phyloP scores from a whole-genome alignment of 352 stramenopile species.

The Phytopythium aichiense region DNA sequence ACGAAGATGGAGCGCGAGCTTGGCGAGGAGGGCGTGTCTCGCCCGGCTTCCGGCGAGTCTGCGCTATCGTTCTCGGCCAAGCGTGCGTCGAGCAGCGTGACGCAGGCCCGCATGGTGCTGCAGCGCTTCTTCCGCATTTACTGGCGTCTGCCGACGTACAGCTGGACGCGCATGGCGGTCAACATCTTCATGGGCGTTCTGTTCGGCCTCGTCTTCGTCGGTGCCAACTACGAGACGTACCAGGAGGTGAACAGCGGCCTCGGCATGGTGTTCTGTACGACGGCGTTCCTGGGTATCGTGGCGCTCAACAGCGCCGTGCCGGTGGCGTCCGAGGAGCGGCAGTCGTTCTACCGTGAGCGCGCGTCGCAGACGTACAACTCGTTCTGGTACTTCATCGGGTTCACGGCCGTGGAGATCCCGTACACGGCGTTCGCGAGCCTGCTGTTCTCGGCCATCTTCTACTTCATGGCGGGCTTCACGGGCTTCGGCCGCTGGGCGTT shows the following conservation, averaged over 20 bases:
- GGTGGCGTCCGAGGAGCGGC: conserved; percentile 66
- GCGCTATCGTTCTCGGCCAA: conserved; percentile 29
- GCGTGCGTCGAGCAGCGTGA: conserved; percentile 17
- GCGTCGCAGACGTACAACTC: conserved; percentile 86
- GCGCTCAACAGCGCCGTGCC: conserved; percentile 64
- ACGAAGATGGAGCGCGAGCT: conserved; percentile 19
- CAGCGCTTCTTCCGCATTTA: conserved; percentile 66
- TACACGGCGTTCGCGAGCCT: conserved; percentile 27
- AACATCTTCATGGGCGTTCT: conserved; percentile 45
- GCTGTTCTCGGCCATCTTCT: conserved; percentile 33
- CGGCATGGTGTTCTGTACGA: conserved; percentile 75
- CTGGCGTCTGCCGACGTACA: conserved; percentile 76
- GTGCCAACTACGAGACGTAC: conserved; percentile 29
- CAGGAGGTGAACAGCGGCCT: conserved; percentile 39
- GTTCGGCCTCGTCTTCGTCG: conserved; percentile 47
- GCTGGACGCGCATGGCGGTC: conserved; percentile 53
- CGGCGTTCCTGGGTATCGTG: conserved; percentile 75
- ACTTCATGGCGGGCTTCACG: conserved; percentile 27
- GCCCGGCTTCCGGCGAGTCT: conserved; percentile 8
- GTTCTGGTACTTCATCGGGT: conserved; percentile 73
- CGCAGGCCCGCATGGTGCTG: conserved; percentile 33
- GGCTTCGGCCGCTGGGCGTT: conserved; percentile 14
- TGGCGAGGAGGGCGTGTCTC: conserved; percentile 15
- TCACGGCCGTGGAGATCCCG: conserved; percentile 66
- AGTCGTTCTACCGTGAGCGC: conserved; percentile 88